Conservation (phyloP, 208 protist genomes). For the Trypanosoma conorhini region DNA sequence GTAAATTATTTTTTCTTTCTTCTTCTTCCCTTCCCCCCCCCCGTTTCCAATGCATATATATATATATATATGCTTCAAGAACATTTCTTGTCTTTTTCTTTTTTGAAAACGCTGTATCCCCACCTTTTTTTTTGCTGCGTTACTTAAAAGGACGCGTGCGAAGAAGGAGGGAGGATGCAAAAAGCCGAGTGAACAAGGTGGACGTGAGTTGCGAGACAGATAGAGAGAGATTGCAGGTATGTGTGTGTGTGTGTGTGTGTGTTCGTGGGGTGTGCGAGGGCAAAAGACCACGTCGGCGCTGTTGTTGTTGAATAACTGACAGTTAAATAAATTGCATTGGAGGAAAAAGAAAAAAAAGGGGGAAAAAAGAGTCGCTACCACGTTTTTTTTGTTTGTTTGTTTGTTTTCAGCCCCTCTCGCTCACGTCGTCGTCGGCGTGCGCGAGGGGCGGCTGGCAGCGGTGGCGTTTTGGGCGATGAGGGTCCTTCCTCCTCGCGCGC, state of each 20-base stretch:
- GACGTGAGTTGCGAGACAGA: no score
- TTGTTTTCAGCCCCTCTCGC: background rate
- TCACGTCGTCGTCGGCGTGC: background rate
- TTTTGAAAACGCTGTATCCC: no score
- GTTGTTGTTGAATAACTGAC: conserved; percentile 2
- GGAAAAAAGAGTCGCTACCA: background rate
- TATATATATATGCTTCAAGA: conserved; percentile 14
- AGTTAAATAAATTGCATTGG: background rate
- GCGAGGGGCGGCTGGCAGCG: background rate
- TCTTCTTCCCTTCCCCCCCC: no score
- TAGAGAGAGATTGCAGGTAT: no score
- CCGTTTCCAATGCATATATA: conserved; percentile 19
- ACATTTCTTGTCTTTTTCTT: conserved; percentile 25
- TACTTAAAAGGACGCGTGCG: no score
- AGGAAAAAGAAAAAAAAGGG: conserved; percentile 2
- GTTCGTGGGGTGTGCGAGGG: no score
- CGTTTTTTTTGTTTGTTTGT: conserved; percentile 5
- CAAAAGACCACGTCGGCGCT: background rate
- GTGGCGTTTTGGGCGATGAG: background rate
- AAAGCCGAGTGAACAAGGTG: no score
- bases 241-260: no score
- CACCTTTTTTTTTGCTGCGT: no score
- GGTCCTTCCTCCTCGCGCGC: background rate
- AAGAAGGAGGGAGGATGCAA: no score
- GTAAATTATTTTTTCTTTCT: conserved; percentile 24